These are phyloP conservation scores for Clavispora santaluciae DNA, from an alignment of 805 yeast species.

Conservation along the genomic window DNA sequence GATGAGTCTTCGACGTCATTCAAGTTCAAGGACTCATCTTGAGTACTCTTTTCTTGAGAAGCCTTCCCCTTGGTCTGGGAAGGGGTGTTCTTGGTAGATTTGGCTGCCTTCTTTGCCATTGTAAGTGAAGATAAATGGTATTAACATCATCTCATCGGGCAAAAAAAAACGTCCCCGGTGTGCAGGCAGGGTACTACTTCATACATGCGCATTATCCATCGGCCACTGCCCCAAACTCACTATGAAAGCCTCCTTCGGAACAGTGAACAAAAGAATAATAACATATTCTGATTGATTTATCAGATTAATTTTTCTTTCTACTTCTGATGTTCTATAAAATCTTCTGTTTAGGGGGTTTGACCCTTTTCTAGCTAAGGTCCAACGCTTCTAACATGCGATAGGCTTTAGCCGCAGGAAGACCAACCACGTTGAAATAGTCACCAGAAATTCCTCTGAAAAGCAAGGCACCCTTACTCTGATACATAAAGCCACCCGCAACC, in stretches of 20 bases:
- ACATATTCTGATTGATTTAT: too few species aligned
- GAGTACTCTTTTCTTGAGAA: background rate
- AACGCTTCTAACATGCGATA: constrained; percentile 36
- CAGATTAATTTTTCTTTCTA: too few species aligned
- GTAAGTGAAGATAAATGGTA: constrained; percentile 1
- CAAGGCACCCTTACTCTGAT: constrained; percentile 69
- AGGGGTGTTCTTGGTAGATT: constrained; percentile 12
- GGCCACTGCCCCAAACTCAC: too few species aligned
- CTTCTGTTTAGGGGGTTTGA: too few species aligned
- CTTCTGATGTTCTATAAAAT: too few species aligned
- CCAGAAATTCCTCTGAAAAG: constrained; percentile 65
- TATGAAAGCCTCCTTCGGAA: too few species aligned
- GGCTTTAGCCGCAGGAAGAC: constrained; percentile 68
- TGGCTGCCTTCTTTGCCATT: constrained; percentile 22
- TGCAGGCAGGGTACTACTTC: constrained; percentile 6
- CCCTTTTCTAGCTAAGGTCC: background rate
- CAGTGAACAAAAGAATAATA: too few species aligned
- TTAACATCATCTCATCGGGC: constrained; percentile 12
- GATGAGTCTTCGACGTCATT: constrained; percentile 7
- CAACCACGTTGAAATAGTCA: constrained; percentile 83
- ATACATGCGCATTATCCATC: background rate
- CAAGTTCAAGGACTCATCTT: background rate
- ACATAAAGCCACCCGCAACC: constrained; percentile 92
- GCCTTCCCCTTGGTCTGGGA: constrained; percentile 1
- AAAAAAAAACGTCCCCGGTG: constrained; percentile 5